Percentiles rank a stretch among this genome's conserved stretches.
phyloP scores from a whole-genome alignment of 1,284 basidiomycete genomes.

The Cryptococcus floricola region DNA sequence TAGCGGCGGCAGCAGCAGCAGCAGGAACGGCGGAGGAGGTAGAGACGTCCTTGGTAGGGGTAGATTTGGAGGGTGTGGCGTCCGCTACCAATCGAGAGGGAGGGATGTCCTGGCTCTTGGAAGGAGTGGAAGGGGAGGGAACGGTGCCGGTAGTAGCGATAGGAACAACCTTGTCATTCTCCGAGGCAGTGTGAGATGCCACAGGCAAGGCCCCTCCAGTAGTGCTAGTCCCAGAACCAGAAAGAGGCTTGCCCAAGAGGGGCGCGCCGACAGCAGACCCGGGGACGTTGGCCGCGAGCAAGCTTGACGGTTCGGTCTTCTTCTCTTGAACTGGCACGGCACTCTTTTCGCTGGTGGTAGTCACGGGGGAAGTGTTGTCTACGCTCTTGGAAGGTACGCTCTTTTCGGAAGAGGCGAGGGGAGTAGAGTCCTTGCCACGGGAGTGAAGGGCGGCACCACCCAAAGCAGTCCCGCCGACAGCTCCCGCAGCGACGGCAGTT shows the following conservation, averaged over 20 bases:
- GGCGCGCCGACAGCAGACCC: slow-evolving; percentile 19
- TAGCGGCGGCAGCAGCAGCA: neutral
- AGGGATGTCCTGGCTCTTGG: neutral
- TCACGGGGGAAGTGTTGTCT: slow-evolving; percentile 4
- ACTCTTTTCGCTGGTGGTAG: slow-evolving; percentile 4
- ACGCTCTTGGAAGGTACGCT: neutral
- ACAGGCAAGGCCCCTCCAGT: neutral
- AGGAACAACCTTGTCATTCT: neutral
- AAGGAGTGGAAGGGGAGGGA: neutral
- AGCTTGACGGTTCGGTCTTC: slow-evolving; percentile 20
- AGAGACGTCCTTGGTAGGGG: neutral
- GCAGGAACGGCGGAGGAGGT: neutral
- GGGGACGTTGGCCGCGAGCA: slow-evolving; percentile 30
- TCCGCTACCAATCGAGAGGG: neutral
- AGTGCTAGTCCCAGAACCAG: neutral
- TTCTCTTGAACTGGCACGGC: slow-evolving; percentile 1
- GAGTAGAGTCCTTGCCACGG: neutral
- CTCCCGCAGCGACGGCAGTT: neutral
- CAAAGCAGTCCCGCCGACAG: neutral
- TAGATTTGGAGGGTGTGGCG: neutral
- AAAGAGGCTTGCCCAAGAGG: slow-evolving; percentile 5
- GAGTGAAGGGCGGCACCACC: neutral
- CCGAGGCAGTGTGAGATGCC: neutral
- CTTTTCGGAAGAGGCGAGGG: too few species aligned
- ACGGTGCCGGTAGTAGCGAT: neutral